Conservation (phyloP, 139 green algal species). For the Pleodorina starrii region DNA sequence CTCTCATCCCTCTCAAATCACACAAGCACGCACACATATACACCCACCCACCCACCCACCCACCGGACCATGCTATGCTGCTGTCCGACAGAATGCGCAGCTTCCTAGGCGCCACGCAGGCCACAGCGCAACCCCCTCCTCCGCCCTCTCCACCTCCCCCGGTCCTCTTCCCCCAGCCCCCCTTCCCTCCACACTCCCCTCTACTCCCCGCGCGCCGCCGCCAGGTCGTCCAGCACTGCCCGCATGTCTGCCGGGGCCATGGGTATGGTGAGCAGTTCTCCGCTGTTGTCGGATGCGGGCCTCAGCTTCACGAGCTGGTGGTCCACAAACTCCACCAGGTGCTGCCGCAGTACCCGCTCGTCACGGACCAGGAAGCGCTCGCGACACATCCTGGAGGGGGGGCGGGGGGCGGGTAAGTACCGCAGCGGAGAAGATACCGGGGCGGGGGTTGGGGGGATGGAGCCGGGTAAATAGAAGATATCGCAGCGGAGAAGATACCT, state of each 20-base stretch:
- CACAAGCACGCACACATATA: too few species aligned
- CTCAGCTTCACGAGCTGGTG: constrained; percentile 77
- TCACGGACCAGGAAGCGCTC: constrained; percentile 90
- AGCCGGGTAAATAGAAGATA: too few species aligned
- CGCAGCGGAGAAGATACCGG: too few species aligned
- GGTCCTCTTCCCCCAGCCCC: not conserved
- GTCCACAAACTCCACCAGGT: constrained; percentile 93
- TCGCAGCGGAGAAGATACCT: too few species aligned
- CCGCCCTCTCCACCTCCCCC: not conserved
- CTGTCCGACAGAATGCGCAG: too few species aligned
- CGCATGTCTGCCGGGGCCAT: constrained; percentile 60
- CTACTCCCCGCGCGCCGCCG: constrained; percentile 1
- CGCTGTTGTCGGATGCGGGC: constrained; percentile 25
- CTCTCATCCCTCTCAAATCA: too few species aligned
- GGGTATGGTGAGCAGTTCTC: constrained; percentile 78
- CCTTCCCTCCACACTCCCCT: not conserved
- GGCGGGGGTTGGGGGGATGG: too few species aligned
- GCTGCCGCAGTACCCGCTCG: constrained; percentile 77
- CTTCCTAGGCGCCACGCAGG: too few species aligned
- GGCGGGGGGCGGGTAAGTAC: not conserved
- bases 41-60: too few species aligned
- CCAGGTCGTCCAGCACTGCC: constrained; percentile 56
- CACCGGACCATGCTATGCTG: too few species aligned
- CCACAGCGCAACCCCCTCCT: too few species aligned
- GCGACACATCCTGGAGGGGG: constrained; percentile 76